Base-by-base conservation (phyloP, 1,139 yeast genomes). In the Yamadazyma diospyri region DNA sequence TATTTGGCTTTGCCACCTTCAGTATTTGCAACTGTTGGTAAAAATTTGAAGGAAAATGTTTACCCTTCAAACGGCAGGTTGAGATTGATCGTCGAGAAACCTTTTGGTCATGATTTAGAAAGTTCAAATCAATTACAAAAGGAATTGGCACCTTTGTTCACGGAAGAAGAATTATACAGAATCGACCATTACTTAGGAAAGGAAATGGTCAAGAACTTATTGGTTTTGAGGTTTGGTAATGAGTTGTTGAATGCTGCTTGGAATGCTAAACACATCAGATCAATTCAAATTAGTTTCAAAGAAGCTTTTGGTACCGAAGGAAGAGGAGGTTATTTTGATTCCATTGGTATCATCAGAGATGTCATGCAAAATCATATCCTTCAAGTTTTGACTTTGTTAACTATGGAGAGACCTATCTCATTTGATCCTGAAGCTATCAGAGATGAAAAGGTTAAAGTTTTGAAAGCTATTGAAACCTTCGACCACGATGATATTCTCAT, bases 261-360 rank as follows among this genome's bases (percentile, higher is more conserved):
- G 97, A 83, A 84, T 65, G 78, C 72, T 55, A 75, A 83, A 45
- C 81, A 76, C 59, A 79, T 92, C 53, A 72, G 78, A 42, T 76
- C 81, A 33, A 80, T 92, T 42, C 97, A 89, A 64, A 79, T 92
- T 46, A 75, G 92, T 15, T 89, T 92, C 69, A 94, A 94, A 66
- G 99, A 92, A 64, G 84, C 92, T 9, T 89, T 94, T 51, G 98
- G 98, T 38, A 92, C 98, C 29, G 97, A 92, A 63, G 98, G 98
- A 40, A 80, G 99, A 55, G 98, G 98, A 46, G 98, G 98, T 24
- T 92, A 92, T 68, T 92, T 94, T 55, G 97, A 94, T 62, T 71
- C 73, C 40, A 87, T 89, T 53, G 99, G 99, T 38, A 92, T 92
- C 53, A 86, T 92, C 46, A 80, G 99, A 62, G 99, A 92, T 56